Percentiles rank a stretch among this genome's conserved stretches.
These are phyloP conservation scores for Actinomortierella ambigua DNA, from an alignment of 371 early-diverging fungal genomes.

Conservation along the genomic window DNA sequence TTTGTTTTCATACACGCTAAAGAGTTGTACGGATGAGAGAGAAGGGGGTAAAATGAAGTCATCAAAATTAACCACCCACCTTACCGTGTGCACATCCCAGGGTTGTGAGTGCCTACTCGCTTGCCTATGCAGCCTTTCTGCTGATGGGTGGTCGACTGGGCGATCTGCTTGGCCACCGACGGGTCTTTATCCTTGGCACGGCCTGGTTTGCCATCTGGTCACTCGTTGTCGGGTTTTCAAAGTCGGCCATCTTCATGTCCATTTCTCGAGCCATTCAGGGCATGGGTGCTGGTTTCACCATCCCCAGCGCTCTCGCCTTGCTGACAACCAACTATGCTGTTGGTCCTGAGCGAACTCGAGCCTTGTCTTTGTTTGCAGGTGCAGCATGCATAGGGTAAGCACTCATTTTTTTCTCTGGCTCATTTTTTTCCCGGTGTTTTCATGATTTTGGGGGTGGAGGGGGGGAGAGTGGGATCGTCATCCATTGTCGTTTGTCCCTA, in stretches of 20 bases:
- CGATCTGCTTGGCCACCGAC: conserved; percentile 51
- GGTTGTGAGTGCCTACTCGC: conserved; percentile 49
- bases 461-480: too few relatives aligned
- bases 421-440: too few relatives aligned
- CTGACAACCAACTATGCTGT: conserved; percentile 25
- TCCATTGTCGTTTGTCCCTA: too few relatives aligned
- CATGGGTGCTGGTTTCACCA: conserved; percentile 53
- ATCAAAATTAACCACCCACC: not conserved
- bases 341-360: conserved; percentile 38
- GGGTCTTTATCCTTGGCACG: conserved; percentile 48
- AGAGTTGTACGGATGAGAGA: too few relatives aligned
- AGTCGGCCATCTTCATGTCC: conserved; percentile 49
- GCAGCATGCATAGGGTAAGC: conserved; percentile 30
- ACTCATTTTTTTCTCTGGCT: too few relatives aligned
- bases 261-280: conserved; percentile 52
- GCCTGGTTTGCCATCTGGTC: conserved; percentile 47
- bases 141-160: conserved; percentile 52
- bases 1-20: too few relatives aligned
- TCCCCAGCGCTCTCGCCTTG: conserved; percentile 36
- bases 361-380: conserved; percentile 31
- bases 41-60: too few relatives aligned
- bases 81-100: conserved; percentile 13
- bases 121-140: conserved; percentile 52
- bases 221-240: conserved; percentile 47
- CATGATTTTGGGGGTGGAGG: too few relatives aligned